Evolutionary conservation across 441 rosid genomes (phyloP).

Genomic region (Pelargonium hybrid): DNA sequence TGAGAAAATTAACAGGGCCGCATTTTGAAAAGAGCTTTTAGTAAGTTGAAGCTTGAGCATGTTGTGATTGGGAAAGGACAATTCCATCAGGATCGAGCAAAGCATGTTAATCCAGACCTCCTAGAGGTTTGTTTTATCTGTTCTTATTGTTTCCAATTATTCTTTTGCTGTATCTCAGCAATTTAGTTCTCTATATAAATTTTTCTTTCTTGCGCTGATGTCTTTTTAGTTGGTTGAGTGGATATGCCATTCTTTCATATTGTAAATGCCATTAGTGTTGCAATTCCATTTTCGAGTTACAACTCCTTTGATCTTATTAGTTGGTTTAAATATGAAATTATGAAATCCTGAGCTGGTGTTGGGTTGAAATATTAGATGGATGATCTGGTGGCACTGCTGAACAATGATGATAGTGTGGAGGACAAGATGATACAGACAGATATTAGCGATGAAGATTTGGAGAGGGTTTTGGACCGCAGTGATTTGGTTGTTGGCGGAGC

Average conservation of each 20-base stretch:
- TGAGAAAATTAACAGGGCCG: conserved; percentile 55
- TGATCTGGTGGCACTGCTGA: conserved; percentile 60
- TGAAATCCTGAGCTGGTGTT: neutral
- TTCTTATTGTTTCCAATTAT: neutral
- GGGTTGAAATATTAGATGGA: conserved; percentile 46
- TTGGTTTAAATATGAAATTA: neutral
- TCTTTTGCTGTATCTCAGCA: neutral
- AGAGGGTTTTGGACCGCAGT: conserved; percentile 57
- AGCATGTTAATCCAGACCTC: conserved; percentile 22
- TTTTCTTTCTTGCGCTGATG: too few species aligned
- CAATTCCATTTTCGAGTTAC: too few species aligned
- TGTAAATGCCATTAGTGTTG: too few species aligned
- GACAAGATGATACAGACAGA: conserved; percentile 86
- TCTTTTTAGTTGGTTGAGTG: too few species aligned
- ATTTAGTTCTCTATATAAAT: too few species aligned
- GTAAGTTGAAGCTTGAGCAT: conserved; percentile 93
- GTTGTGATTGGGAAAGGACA: conserved; percentile 90
- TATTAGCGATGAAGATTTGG: conserved; percentile 69
- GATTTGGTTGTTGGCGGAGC: conserved; percentile 37
- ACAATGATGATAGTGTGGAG: conserved; percentile 66
- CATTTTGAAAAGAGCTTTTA: conserved; percentile 72
- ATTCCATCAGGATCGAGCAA: conserved; percentile 77
- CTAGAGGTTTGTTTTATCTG: conserved; percentile 41
- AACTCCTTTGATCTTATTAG: neutral
- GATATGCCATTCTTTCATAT: too few species aligned